Conservation (phyloP, 345 rosid species). For the Gossypium anomalum region DNA sequence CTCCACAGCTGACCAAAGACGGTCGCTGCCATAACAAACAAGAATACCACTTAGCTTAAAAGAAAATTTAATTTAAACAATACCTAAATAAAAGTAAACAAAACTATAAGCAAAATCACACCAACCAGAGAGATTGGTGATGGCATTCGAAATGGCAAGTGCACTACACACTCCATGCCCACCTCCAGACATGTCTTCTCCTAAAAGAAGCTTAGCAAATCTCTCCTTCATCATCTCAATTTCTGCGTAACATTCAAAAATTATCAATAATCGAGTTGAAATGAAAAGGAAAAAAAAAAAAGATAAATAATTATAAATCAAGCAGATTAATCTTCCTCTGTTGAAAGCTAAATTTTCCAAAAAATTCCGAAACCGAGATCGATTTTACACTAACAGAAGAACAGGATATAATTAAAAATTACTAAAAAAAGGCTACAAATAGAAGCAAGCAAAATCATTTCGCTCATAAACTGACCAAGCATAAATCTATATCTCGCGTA, state of each 20-base stretch:
- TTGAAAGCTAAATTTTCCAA: background rate
- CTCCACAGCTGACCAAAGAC: constrained; percentile 96
- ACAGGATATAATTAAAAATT: background rate
- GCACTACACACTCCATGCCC: constrained; percentile 99
- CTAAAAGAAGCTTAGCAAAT: constrained; percentile 90
- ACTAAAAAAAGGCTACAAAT: background rate
- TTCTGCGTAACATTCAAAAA: constrained; percentile 32
- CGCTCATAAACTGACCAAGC: too few species aligned
- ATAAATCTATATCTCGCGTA: background rate
- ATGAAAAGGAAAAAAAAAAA: background rate
- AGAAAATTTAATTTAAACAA: background rate
- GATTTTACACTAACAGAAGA: background rate
- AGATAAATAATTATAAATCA: background rate
- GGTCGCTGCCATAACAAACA: constrained; percentile 51
- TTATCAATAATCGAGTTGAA: background rate
- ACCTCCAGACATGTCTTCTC: constrained; percentile 99
- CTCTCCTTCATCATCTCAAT: constrained; percentile 98
- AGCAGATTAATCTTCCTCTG: background rate
- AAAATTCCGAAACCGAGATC: background rate
- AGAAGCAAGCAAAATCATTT: constrained; percentile 10
- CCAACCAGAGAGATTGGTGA: constrained; percentile 94
- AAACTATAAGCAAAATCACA: constrained; percentile 1
- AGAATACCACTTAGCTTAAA: background rate
- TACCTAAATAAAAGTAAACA: background rate
- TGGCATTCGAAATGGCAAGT: constrained; percentile 95